A percentile compares a stretch with the other conserved stretches of the same genome.
phyloP scores from a whole-genome alignment of 768 basidiomycete genomes.

The Phanerochaete carnosa region DNA sequence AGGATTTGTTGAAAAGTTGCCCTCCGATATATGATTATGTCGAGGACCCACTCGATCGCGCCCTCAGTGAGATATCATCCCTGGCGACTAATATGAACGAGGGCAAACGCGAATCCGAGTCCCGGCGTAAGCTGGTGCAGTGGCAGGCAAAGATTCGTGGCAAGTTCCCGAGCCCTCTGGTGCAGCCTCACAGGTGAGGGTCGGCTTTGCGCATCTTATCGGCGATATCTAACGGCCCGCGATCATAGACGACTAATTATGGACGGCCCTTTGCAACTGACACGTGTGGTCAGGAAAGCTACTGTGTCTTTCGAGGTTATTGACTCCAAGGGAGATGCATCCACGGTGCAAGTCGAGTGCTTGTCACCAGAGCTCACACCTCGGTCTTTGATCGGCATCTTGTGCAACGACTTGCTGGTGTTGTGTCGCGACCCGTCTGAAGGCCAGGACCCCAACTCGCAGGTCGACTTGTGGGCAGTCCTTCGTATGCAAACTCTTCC shows the following conservation, averaged over 20 bases:
- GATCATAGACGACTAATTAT: conserved; percentile 77
- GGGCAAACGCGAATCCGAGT: conserved; percentile 94
- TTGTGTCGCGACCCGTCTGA: conserved; percentile 85
- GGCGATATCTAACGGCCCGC: neutral
- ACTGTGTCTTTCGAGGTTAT: conserved; percentile 78
- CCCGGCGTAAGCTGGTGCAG: conserved; percentile 82
- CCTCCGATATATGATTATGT: conserved; percentile 74
- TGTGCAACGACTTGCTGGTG: conserved; percentile 93
- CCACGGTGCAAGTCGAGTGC: conserved; percentile 86
- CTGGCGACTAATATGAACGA: conserved; percentile 97
- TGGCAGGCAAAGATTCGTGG: conserved; percentile 90
- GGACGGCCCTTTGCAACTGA: conserved; percentile 83
- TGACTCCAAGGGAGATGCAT: conserved; percentile 71
- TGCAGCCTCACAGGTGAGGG: conserved; percentile 90
- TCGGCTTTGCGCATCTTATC: neutral
- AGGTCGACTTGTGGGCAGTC: conserved; percentile 95
- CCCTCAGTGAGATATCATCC: conserved; percentile 81
- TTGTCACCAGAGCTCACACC: conserved; percentile 85
- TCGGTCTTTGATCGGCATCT: conserved; percentile 71
- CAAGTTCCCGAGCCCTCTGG: conserved; percentile 93
- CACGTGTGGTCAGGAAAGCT: conserved; percentile 87
- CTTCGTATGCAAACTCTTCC: conserved; percentile 91
- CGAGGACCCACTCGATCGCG: conserved; percentile 83
- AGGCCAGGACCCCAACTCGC: conserved; percentile 67
- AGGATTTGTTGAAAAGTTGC: conserved; percentile 81